Percentiles rank a stretch among this genome's conserved stretches.
These are phyloP conservation scores for Magnusiomyces ingens DNA, from an alignment of 1,139 yeast genomes.

Conservation along the genomic window DNA sequence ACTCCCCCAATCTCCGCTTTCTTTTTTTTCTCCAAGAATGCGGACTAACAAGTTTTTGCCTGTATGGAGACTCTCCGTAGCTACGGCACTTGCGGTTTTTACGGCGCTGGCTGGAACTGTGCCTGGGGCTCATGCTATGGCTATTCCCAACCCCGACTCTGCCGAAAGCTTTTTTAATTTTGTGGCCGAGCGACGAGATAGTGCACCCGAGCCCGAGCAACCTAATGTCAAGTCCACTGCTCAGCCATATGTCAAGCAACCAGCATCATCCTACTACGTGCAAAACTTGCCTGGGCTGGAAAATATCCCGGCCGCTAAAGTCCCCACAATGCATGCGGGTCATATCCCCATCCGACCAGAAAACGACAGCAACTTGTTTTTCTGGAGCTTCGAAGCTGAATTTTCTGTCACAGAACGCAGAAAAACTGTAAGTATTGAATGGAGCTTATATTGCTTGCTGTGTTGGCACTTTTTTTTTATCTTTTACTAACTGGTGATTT, in stretches of 20 bases:
- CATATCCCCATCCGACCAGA: conserved; percentile 53
- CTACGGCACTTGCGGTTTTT: too few species aligned
- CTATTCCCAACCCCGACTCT: too few species aligned
- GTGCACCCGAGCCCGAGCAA: neutral
- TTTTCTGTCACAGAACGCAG: conserved; percentile 25
- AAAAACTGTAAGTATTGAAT: conserved; percentile 22
- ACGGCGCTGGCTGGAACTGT: too few species aligned
- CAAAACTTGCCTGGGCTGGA: conserved; percentile 33
- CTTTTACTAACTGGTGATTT: conserved; percentile 7
- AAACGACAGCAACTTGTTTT: conserved; percentile 60
- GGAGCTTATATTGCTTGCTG: neutral
- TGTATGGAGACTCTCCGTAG: too few species aligned
- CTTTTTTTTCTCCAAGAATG: neutral
- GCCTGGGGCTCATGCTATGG: too few species aligned
- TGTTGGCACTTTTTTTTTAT: neutral
- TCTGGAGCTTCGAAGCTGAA: conserved; percentile 50
- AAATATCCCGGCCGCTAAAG: conserved; percentile 17
- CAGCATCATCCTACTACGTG: conserved; percentile 35
- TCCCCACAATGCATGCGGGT: conserved; percentile 41
- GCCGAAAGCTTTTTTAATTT: too few species aligned
- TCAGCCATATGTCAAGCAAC: neutral
- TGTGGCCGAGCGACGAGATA: too few species aligned
- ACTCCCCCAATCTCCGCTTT: neutral
- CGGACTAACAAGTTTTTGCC: too few species aligned
- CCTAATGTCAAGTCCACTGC: neutral